These are phyloP conservation scores for Trichophyton mentagrophytes DNA, from an alignment of 2,329 filamentous ascomycete species.

Conservation along the genomic window DNA sequence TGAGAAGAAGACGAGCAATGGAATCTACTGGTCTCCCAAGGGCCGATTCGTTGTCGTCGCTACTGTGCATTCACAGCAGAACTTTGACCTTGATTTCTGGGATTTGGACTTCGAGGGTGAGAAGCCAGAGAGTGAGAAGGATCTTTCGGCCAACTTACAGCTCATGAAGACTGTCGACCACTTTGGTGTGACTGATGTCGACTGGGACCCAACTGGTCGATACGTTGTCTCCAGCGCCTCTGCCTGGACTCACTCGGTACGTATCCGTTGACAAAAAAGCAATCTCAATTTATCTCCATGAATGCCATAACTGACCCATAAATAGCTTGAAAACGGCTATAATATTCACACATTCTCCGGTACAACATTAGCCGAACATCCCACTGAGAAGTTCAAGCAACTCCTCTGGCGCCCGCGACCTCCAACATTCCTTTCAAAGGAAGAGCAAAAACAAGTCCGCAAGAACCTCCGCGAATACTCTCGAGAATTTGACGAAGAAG, in stretches of 20 bases:
- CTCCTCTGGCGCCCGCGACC: slow-evolving; percentile 89
- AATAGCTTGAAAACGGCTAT: slow-evolving; percentile 96
- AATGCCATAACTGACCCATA: slow-evolving; percentile 14
- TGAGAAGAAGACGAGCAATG: slow-evolving; percentile 99
- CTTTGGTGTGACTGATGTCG: slow-evolving; percentile 93
- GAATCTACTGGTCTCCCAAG: slow-evolving; percentile 96
- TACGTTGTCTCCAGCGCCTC: slow-evolving; percentile 90
- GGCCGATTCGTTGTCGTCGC: slow-evolving; percentile 91
- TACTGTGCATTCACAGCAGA: slow-evolving; percentile 83
- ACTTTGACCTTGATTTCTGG: slow-evolving; percentile 93
- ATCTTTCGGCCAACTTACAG: slow-evolving; percentile 86
- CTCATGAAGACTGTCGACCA: slow-evolving; percentile 89
- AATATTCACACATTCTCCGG: slow-evolving; percentile 96
- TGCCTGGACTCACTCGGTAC: slow-evolving; percentile 89
- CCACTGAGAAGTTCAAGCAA: slow-evolving; percentile 95
- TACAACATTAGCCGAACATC: slow-evolving; percentile 75
- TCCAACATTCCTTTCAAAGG: slow-evolving; percentile 78
- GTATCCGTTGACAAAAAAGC: slow-evolving; percentile 24
- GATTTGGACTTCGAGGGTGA: slow-evolving; percentile 97
- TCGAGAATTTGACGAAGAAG: slow-evolving; percentile 87
- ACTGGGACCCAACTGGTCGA: slow-evolving; percentile 94
- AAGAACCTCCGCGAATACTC: slow-evolving; percentile 98
- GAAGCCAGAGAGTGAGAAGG: slow-evolving; percentile 84
- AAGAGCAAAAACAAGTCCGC: slow-evolving; percentile 94
- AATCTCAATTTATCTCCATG: background rate